Conservation (phyloP, 495 filamentous ascomycete species). For the Xylaria castorea region DNA sequence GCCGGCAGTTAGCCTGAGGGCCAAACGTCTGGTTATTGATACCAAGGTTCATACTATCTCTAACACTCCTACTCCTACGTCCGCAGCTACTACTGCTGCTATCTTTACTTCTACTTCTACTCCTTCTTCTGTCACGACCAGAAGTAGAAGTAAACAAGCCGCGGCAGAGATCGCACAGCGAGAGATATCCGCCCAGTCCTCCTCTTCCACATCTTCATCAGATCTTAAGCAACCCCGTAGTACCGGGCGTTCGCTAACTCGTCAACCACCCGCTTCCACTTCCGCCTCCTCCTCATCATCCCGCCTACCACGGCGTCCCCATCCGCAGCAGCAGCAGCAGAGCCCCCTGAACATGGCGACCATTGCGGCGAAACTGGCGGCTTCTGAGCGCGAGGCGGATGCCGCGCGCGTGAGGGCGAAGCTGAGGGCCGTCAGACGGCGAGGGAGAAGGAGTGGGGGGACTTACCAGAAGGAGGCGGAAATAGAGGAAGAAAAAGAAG, state of each 20-base stretch:
- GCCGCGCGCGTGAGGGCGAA: conserved; percentile 62
- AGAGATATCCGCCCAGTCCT: background rate
- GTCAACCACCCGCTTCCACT: conserved; percentile 30
- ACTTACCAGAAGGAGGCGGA: background rate
- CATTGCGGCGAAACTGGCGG: conserved; percentile 62
- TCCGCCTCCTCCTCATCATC: conserved; percentile 31
- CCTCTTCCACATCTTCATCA: conserved; percentile 27
- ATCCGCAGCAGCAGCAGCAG: conserved; percentile 50
- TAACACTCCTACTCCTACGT: background rate
- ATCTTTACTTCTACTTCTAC: background rate
- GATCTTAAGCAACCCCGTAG: conserved; percentile 3
- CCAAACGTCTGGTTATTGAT: background rate
- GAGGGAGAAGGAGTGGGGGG: conserved; percentile 15
- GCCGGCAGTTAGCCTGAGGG: background rate
- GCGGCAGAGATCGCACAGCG: background rate
- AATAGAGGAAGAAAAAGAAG: background rate
- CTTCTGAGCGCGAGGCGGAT: conserved; percentile 62
- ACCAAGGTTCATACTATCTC: background rate
- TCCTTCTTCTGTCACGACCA: background rate
- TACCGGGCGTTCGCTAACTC: background rate
- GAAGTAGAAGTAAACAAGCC: background rate
- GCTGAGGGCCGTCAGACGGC: conserved; percentile 52
- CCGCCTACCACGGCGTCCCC: conserved; percentile 50
- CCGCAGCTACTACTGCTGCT: background rate
- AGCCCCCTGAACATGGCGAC: conserved; percentile 59